Percentiles rank a stretch among this genome's conserved stretches.
These are phyloP conservation scores for Adansonia digitata DNA, from an alignment of 345 rosid genomes.

Conservation along the genomic window DNA sequence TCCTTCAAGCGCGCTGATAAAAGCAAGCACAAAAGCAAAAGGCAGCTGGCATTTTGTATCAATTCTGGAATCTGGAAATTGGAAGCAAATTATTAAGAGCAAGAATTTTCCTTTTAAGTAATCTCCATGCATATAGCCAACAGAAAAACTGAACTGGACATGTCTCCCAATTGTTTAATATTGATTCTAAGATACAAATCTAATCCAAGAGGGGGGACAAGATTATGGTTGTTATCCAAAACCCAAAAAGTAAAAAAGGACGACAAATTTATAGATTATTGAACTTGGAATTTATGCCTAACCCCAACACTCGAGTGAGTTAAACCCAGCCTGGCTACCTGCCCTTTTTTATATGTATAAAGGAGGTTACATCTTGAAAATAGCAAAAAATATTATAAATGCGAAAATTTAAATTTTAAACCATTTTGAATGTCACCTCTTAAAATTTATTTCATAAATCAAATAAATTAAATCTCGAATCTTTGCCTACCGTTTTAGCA, in stretches of 20 bases:
- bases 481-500: too few species aligned
- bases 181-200: background rate
- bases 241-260: background rate
- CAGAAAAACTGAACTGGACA: background rate
- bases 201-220: background rate
- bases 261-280: background rate
- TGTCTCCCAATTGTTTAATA: background rate
- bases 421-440: too few species aligned
- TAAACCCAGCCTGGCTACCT: background rate
- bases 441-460: too few species aligned
- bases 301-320: background rate
- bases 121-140: background rate
- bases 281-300: background rate
- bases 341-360: too few species aligned
- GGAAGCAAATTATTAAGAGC: background rate
- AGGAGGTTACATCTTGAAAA: too few species aligned
- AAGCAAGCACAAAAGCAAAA: too few species aligned
- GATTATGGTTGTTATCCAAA: background rate
- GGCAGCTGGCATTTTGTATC: too few species aligned
- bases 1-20: too few species aligned
- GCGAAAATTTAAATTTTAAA: too few species aligned
- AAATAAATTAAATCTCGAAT: too few species aligned
- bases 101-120: background rate
- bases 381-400: too few species aligned
- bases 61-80: background rate